These are phyloP conservation scores for Dorcoceras hygrometricum DNA, from an alignment of 257 asterid species.

Conservation along the genomic window DNA sequence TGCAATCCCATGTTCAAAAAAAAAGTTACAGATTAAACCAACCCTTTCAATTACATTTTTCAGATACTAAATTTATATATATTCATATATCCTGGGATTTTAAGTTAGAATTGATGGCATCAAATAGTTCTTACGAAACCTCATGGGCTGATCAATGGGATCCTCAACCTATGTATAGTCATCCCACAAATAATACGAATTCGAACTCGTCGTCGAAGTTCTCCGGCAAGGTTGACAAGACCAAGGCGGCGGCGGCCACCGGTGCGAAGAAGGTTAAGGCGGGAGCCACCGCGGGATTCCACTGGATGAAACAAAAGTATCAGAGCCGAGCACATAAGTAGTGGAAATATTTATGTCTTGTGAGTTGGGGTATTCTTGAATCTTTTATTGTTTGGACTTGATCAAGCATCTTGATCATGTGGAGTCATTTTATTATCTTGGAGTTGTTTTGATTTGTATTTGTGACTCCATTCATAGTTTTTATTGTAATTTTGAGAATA, in stretches of 20 bases:
- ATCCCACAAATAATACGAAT: constrained; percentile 19
- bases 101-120: constrained; percentile 23
- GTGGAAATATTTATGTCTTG: constrained; percentile 8
- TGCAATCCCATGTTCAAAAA: background rate
- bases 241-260: constrained; percentile 55
- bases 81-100: background rate
- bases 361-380: background rate
- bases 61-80: background rate
- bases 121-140: constrained; percentile 52
- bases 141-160: constrained; percentile 84
- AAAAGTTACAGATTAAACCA: background rate
- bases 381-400: background rate
- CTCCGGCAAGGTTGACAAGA: constrained; percentile 48
- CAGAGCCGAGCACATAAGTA: constrained; percentile 49
- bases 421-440: background rate
- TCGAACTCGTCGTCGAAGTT: constrained; percentile 31
- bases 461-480: no score
- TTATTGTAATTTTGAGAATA: background rate
- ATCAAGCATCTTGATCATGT: no score
- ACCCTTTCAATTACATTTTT: constrained; percentile 4
- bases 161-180: constrained; percentile 33
- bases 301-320: constrained; percentile 73
- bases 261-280: constrained; percentile 74
- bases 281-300: constrained; percentile 64
- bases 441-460: background rate